phyloP scores from a whole-genome alignment of 179 eudicot genomes.

The Gypsophila paniculata region DNA sequence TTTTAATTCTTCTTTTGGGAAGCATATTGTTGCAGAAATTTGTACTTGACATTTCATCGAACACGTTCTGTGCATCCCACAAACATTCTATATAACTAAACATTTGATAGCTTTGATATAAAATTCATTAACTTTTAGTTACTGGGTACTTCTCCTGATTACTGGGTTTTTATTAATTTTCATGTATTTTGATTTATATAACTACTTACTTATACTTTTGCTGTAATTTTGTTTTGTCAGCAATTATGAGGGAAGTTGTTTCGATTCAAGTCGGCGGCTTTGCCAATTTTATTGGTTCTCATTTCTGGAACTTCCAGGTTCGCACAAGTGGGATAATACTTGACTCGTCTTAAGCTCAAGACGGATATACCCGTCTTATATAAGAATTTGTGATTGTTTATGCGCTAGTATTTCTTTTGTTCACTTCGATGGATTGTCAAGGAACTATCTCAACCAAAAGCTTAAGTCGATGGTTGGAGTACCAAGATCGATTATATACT shows the following conservation, averaged over 20 bases:
- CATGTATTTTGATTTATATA: not conserved
- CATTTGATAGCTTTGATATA: too few relatives aligned
- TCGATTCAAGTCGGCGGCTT: slow-evolving; percentile 73
- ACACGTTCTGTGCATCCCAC: slow-evolving; percentile 17
- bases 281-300: slow-evolving; percentile 87
- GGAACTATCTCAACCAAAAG: too few relatives aligned
- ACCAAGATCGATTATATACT: too few relatives aligned
- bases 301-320: slow-evolving; percentile 99
- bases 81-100: too few relatives aligned
- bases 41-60: slow-evolving; percentile 23
- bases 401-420: too few relatives aligned
- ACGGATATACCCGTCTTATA: too few relatives aligned
- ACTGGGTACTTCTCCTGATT: not conserved
- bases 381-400: too few relatives aligned
- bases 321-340: too few relatives aligned
- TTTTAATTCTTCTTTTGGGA: not conserved
- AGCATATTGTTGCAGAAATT: not conserved
- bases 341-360: too few relatives aligned
- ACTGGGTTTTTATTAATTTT: not conserved
- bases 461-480: too few relatives aligned
- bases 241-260: slow-evolving; percentile 65
- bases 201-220: not conserved
- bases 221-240: slow-evolving; percentile 17
- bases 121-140: too few relatives aligned
- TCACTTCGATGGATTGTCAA: too few relatives aligned